phyloP scores from a whole-genome alignment of 1,139 yeast species.

The Kazachstania sp. region DNA sequence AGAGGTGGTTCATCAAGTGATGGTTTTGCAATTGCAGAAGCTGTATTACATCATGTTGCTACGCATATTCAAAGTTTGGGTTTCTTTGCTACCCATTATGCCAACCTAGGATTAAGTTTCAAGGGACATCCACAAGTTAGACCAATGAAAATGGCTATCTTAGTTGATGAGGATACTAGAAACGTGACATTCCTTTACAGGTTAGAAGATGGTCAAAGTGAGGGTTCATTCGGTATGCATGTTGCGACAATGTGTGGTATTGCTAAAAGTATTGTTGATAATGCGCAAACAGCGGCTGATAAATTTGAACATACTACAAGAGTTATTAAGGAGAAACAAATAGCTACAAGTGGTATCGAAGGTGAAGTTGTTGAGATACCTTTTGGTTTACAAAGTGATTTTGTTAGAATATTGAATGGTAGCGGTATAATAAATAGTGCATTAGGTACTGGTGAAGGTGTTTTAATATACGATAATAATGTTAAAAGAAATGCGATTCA shows the following conservation, averaged over 20 bases:
- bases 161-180: conserved; percentile 70
- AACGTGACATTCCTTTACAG: conserved; percentile 85
- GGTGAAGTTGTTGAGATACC: conserved; percentile 35
- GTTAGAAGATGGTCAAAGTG: conserved; percentile 78
- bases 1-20: conserved; percentile 97
- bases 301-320: conserved; percentile 77
- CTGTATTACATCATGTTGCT: conserved; percentile 83
- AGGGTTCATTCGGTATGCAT: conserved; percentile 97
- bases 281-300: conserved; percentile 79
- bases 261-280: conserved; percentile 54
- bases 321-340: conserved; percentile 41
- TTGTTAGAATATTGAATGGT: conserved; percentile 43
- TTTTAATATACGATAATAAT: conserved; percentile 40
- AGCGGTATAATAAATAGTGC: conserved; percentile 30
- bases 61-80: conserved; percentile 89
- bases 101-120: conserved; percentile 71
- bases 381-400: conserved; percentile 74
- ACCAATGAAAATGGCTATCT: conserved; percentile 82
- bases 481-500: conserved; percentile 12
- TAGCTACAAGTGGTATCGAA: conserved; percentile 14
- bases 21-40: conserved; percentile 95
- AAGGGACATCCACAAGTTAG: conserved; percentile 67
- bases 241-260: conserved; percentile 99
- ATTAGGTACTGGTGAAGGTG: conserved; percentile 35
- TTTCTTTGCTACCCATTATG: conserved; percentile 95